Conservation (phyloP, 768 basidiomycete species). For the Termitomyces eurrhizus region DNA sequence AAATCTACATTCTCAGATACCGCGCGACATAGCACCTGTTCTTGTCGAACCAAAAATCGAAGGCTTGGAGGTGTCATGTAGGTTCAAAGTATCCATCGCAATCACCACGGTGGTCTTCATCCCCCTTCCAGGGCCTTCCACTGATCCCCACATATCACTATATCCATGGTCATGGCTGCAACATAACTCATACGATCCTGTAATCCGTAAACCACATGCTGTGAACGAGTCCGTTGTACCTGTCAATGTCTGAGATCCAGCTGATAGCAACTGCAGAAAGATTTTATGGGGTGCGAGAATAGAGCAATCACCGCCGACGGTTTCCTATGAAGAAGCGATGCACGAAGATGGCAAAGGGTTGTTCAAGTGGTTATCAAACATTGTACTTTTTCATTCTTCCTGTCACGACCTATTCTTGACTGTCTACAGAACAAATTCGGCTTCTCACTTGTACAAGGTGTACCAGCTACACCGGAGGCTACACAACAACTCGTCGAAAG, state of each 20-base stretch:
- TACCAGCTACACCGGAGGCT: slow-evolving; percentile 76
- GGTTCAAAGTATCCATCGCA: slow-evolving; percentile 19
- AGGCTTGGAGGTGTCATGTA: slow-evolving; percentile 77
- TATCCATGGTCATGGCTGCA: slow-evolving; percentile 89
- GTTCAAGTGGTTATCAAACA: slow-evolving; percentile 75
- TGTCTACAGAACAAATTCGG: slow-evolving; percentile 71
- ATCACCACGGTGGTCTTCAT: neutral
- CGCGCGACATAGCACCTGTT: slow-evolving; percentile 64
- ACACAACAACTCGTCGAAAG: slow-evolving; percentile 75
- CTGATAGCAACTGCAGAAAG: slow-evolving; percentile 37
- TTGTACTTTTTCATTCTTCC: slow-evolving; percentile 46
- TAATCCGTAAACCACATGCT: slow-evolving; percentile 27
- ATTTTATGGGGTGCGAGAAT: slow-evolving; percentile 83
- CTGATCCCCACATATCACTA: slow-evolving; percentile 66
- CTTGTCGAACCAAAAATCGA: slow-evolving; percentile 49
- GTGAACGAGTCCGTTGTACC: slow-evolving; percentile 41
- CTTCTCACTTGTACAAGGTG: slow-evolving; percentile 81
- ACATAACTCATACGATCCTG: slow-evolving; percentile 77
- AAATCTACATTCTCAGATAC: slow-evolving; percentile 50
- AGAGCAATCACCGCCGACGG: slow-evolving; percentile 64
- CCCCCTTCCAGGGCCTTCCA: slow-evolving; percentile 45
- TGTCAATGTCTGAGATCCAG: neutral
- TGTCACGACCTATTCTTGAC: slow-evolving; percentile 3
- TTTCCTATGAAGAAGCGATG: slow-evolving; percentile 75
- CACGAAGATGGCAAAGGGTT: slow-evolving; percentile 58